Evolutionary conservation across 371 early-diverging fungal genomes (phyloP).

Genomic region (Mycotypha africana): DNA sequence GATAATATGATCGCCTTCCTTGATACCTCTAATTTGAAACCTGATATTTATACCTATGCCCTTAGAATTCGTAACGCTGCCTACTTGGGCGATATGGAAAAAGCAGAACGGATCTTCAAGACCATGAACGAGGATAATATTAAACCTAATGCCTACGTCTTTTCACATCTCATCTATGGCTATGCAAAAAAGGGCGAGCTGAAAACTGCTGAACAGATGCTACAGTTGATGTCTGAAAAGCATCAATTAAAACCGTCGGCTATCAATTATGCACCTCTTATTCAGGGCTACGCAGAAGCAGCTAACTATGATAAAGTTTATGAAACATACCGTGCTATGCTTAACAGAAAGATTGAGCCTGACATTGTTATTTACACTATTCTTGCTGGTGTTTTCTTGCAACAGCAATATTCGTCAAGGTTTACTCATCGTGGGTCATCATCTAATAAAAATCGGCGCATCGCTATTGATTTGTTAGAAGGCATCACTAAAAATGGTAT

Average conservation of each 20-base stretch:
- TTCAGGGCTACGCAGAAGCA: conserved; percentile 28
- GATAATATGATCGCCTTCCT: conserved; percentile 10
- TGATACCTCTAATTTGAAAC: conserved; percentile 9
- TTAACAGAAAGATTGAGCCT: conserved; percentile 22
- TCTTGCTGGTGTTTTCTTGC: conserved; percentile 27
- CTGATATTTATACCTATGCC: conserved; percentile 29
- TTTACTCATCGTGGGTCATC: conserved; percentile 16
- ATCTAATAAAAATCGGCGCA: too few relatives aligned
- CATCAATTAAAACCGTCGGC: conserved; percentile 20
- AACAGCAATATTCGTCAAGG: too few relatives aligned
- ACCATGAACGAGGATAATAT: conserved; percentile 23
- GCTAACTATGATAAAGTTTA: conserved; percentile 33
- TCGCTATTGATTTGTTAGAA: conserved; percentile 22
- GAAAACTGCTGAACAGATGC: conserved; percentile 20
- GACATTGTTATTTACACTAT: conserved; percentile 33
- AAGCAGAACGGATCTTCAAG: conserved; percentile 25
- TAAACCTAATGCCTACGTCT: conserved; percentile 31
- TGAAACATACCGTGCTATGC: conserved; percentile 26
- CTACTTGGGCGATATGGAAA: conserved; percentile 21
- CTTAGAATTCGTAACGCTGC: conserved; percentile 31
- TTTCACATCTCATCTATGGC: conserved; percentile 34
- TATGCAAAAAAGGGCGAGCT: conserved; percentile 22
- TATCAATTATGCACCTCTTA: conserved; percentile 25
- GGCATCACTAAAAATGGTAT: conserved; percentile 12
- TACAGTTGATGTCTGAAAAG: conserved; percentile 16